Evolutionary conservation across 768 basidiomycete genomes (phyloP).

Genomic region (Symmetrospora coprosmae): DNA sequence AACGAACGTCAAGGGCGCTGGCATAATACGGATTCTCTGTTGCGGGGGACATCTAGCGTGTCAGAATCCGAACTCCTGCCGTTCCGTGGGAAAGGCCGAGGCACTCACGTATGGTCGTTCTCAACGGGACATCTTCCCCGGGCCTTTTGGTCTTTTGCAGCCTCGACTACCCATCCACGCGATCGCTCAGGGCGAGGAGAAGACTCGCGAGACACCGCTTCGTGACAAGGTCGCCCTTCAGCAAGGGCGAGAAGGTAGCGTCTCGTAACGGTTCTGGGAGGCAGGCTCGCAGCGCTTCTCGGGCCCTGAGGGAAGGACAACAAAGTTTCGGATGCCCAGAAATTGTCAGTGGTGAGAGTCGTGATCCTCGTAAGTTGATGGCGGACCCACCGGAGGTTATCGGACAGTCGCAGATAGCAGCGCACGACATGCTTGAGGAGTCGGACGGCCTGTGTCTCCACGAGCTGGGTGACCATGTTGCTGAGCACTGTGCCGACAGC

Average conservation of each 20-base stretch:
- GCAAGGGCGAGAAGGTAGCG: constrained; percentile 73
- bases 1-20: no score
- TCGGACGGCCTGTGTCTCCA: constrained; percentile 92
- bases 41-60: no score
- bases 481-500: constrained; percentile 95
- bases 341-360: background rate
- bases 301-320: constrained; percentile 48
- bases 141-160: background rate
- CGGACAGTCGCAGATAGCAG: constrained; percentile 87
- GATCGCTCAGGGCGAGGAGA: constrained; percentile 56
- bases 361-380: background rate
- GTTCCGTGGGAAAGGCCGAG: no score
- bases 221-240: constrained; percentile 98
- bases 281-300: constrained; percentile 88
- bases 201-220: constrained; percentile 72
- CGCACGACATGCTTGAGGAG: constrained; percentile 94
- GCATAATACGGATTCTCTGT: no score
- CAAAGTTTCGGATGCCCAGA: background rate
- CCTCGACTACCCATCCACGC: constrained; percentile 27
- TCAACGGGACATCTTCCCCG: no score
- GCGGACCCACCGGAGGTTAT: constrained; percentile 67
- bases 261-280: constrained; percentile 89
- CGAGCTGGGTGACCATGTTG: constrained; percentile 97
- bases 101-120: no score
- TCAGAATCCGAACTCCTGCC: no score